These are phyloP conservation scores for Ophiostoma angusticollis DNA, from an alignment of 2,329 filamentous ascomycete genomes.

Conservation along the genomic window DNA sequence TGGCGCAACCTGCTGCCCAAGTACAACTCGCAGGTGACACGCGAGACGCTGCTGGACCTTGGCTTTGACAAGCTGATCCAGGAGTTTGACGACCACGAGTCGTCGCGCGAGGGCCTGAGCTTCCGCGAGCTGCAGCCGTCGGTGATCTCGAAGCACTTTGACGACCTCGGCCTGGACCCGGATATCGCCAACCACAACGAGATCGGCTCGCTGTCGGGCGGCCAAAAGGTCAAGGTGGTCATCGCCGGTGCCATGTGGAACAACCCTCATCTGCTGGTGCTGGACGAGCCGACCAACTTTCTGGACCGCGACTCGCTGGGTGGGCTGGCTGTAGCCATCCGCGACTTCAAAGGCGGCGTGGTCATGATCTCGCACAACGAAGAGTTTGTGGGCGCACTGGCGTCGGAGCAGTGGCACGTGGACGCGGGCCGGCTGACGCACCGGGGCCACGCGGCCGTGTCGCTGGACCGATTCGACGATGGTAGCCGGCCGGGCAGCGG, in stretches of 20 bases:
- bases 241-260: conserved; percentile 97
- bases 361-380: conserved; percentile 99
- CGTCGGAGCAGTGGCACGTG: conserved; percentile 94
- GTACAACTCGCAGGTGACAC: conserved; percentile 82
- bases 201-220: conserved; percentile 88
- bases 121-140: conserved; percentile 89
- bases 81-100: conserved; percentile 97
- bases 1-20: conserved; percentile 84
- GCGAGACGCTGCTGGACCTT: conserved; percentile 74
- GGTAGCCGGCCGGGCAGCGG: conserved; percentile 40
- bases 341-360: conserved; percentile 95
- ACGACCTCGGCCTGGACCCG: conserved; percentile 88
- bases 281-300: conserved; percentile 99
- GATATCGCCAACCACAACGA: conserved; percentile 99
- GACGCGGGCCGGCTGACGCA: conserved; percentile 76
- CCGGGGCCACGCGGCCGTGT: conserved; percentile 63
- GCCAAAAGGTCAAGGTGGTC: conserved; percentile 98
- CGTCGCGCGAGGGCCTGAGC: conserved; percentile 93
- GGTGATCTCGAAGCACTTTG: conserved; percentile 94
- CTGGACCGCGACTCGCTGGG: conserved; percentile 95
- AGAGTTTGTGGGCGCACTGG: conserved; percentile 91
- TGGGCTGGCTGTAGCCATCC: conserved; percentile 91
- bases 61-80: conserved; percentile 92
- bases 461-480: conserved; percentile 80
- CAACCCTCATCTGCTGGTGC: conserved; percentile 91